Conservation (phyloP, 2,329 filamentous ascomycete species). For the Chaetomiaceae sp. region DNA sequence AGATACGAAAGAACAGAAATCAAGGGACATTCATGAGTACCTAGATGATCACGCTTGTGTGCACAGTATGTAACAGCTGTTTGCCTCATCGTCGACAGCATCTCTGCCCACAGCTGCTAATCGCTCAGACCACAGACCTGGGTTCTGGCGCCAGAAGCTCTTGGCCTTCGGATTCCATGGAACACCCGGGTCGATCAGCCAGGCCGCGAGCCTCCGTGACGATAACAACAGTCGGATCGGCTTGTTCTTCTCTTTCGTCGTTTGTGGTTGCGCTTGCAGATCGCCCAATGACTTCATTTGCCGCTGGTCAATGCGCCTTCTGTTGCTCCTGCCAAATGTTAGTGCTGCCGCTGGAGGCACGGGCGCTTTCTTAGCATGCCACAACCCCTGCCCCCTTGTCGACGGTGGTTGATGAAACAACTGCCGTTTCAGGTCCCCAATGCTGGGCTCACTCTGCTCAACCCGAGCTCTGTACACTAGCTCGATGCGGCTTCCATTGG, state of each 20-base stretch:
- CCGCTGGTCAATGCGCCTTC: conserved; percentile 5
- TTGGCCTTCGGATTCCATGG: not conserved
- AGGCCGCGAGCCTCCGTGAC: conserved; percentile 1
- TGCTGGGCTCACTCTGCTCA: conserved; percentile 5
- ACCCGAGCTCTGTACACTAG: conserved; percentile 8
- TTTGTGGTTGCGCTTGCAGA: conserved; percentile 12
- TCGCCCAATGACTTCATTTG: conserved; percentile 23
- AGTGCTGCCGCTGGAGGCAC: not conserved
- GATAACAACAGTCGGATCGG: no score
- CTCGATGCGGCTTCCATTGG: conserved; percentile 5
- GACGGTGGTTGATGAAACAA: conserved; percentile 22
- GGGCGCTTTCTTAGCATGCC: conserved; percentile 11
- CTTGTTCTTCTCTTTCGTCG: no score
- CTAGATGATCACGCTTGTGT: no score
- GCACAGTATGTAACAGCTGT: no score
- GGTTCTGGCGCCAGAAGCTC: conserved; percentile 1
- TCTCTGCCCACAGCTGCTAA: no score
- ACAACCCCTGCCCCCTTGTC: conserved; percentile 9
- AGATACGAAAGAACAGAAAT: no score
- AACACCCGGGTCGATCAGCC: no score
- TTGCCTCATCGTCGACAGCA: not conserved
- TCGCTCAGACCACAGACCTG: conserved; percentile 3
- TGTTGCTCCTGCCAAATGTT: no score
- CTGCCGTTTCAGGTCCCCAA: conserved; percentile 21
- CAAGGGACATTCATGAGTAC: no score